Evolutionary conservation across 495 filamentous ascomycete genomes (phyloP).

Genomic region (Podospora didyma): DNA sequence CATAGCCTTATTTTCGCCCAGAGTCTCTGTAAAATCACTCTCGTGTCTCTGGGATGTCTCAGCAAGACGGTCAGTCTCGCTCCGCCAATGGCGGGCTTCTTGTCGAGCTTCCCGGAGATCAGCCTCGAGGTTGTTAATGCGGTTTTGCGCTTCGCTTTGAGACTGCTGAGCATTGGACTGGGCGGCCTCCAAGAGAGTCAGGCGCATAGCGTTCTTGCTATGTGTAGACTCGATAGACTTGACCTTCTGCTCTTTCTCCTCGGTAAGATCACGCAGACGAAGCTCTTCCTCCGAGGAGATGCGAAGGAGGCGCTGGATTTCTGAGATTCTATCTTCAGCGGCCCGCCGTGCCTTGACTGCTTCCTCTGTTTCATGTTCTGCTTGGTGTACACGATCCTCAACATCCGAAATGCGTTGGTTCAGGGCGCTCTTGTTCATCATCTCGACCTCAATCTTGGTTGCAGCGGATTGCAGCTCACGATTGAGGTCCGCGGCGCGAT

Average conservation of each 20-base stretch:
- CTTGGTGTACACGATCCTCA: constrained; percentile 38
- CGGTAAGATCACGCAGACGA: constrained; percentile 64
- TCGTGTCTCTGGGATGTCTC: constrained; percentile 38
- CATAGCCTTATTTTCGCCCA: constrained; percentile 49
- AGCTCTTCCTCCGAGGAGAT: constrained; percentile 65
- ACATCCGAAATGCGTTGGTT: constrained; percentile 45
- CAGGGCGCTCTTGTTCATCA: constrained; percentile 46
- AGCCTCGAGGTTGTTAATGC: constrained; percentile 41
- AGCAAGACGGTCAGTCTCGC: constrained; percentile 42
- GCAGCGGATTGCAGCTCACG: constrained; percentile 46
- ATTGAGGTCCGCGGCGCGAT: constrained; percentile 37
- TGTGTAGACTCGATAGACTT: constrained; percentile 41
- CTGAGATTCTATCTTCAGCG: constrained; percentile 68
- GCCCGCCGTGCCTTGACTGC: constrained; percentile 63
- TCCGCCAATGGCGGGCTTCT: constrained; percentile 46
- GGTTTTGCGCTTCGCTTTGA: constrained; percentile 58
- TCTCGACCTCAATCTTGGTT: constrained; percentile 48
- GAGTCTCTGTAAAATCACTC: constrained; percentile 34
- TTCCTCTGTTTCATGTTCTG: constrained; percentile 42
- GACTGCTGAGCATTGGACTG: constrained; percentile 62
- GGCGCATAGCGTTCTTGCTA: constrained; percentile 52
- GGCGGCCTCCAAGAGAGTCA: constrained; percentile 58
- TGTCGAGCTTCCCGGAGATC: constrained; percentile 47
- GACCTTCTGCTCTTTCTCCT: constrained; percentile 56
- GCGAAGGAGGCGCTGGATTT: constrained; percentile 65